phyloP scores from a whole-genome alignment of 2,329 filamentous ascomycete genomes.

The Diaporthe ilicicola region DNA sequence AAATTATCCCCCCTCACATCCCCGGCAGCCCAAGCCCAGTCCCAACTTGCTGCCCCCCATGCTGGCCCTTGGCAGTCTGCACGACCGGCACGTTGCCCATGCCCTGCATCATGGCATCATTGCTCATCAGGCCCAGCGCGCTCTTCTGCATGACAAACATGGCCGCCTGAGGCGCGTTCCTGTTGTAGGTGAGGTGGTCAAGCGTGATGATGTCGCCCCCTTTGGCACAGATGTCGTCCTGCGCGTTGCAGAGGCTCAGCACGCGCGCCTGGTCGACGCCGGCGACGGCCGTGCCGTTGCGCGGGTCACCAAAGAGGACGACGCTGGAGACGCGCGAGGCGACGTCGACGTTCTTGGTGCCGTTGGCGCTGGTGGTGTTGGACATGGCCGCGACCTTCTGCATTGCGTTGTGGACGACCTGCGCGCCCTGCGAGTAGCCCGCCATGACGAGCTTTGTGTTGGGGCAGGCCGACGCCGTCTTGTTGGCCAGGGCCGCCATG shows the following conservation, averaged over 20 bases:
- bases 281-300: conserved; percentile 32
- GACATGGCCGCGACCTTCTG: conserved; percentile 11
- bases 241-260: conserved; percentile 27
- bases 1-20: not conserved
- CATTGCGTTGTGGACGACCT: conserved; percentile 38
- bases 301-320: conserved; percentile 31
- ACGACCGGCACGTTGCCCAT: conserved; percentile 35
- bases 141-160: conserved; percentile 41
- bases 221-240: conserved; percentile 32
- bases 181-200: conserved; percentile 40
- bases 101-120: conserved; percentile 37
- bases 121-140: conserved; percentile 37
- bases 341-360: not conserved
- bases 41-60: conserved; percentile 24
- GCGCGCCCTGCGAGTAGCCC: conserved; percentile 42
- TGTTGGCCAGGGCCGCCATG: conserved; percentile 38
- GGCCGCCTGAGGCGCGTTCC: conserved; percentile 37
- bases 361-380: not conserved
- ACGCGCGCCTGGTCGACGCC: conserved; percentile 11
- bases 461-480: conserved; percentile 40
- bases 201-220: conserved; percentile 37
- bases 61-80: not conserved
- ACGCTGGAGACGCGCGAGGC: conserved; percentile 21
- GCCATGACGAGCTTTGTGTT: conserved; percentile 49
- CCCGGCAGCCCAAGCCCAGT: conserved; percentile 9